Evolutionary conservation across 495 filamentous ascomycete species (phyloP).

Genomic region (Astrocystis sublimbata): DNA sequence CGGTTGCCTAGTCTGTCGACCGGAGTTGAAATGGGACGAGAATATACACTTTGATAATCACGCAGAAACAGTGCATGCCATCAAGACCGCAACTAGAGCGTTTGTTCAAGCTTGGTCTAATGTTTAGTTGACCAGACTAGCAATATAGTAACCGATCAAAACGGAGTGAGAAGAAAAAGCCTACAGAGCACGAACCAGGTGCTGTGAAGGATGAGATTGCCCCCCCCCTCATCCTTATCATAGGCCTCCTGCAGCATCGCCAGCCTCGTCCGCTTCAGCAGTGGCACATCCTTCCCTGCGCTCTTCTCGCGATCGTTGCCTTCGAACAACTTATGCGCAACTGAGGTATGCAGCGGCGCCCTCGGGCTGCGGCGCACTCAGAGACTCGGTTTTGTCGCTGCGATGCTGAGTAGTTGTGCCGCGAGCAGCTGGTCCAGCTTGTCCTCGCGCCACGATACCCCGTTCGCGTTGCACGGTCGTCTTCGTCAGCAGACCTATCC

Average conservation of each 20-base stretch:
- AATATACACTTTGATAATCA: too few relatives aligned
- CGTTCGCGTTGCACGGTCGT: slow-evolving; percentile 53
- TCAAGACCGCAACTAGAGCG: too few relatives aligned
- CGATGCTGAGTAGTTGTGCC: slow-evolving; percentile 62
- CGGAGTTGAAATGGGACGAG: too few relatives aligned
- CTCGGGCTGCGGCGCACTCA: slow-evolving; percentile 17
- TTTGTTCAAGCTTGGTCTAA: too few relatives aligned
- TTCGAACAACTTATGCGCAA: slow-evolving; percentile 61
- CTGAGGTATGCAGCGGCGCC: slow-evolving; percentile 26
- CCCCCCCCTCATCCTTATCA: slow-evolving; percentile 67
- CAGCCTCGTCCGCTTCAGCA: slow-evolving; percentile 65
- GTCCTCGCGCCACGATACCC: slow-evolving; percentile 68
- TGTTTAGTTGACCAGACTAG: too few relatives aligned
- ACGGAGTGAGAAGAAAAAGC: too few relatives aligned
- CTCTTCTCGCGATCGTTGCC: slow-evolving; percentile 62
- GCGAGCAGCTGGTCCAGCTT: slow-evolving; percentile 89
- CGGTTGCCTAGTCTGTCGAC: too few relatives aligned
- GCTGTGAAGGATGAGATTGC: too few relatives aligned
- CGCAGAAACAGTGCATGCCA: too few relatives aligned
- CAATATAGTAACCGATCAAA: too few relatives aligned
- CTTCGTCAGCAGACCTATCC: too few relatives aligned
- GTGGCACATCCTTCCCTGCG: slow-evolving; percentile 67
- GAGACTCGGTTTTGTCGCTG: slow-evolving; percentile 53
- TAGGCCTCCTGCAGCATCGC: slow-evolving; percentile 73
- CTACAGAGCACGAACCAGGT: too few relatives aligned